These are phyloP conservation scores for Solanum chmielewskii DNA, from an alignment of 257 asterid species.

Conservation along the genomic window DNA sequence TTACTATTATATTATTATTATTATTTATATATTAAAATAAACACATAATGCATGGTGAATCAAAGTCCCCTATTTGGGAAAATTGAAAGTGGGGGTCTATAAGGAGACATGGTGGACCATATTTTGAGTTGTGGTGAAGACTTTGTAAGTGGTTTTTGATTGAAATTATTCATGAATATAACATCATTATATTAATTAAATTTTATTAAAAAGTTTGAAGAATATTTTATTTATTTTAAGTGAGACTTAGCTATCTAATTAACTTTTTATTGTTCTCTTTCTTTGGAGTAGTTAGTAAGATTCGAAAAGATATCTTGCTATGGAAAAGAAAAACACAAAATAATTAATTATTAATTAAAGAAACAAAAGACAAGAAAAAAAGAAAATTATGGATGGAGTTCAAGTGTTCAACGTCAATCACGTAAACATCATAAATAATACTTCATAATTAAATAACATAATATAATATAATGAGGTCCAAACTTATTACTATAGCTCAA, in stretches of 20 bases:
- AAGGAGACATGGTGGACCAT: slow-evolving; percentile 61
- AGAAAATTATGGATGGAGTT: slow-evolving; percentile 13
- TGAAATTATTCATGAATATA: slow-evolving; percentile 5
- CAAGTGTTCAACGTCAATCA: slow-evolving; percentile 87
- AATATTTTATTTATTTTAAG: not conserved
- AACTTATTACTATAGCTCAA: not conserved
- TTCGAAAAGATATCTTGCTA: slow-evolving; percentile 51
- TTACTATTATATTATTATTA: not conserved
- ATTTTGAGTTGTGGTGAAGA: slow-evolving; percentile 60
- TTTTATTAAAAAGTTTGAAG: not conserved
- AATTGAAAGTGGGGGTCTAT: not conserved
- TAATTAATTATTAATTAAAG: not conserved
- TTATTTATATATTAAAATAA: not conserved
- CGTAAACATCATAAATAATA: slow-evolving; percentile 76
- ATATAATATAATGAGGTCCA: slow-evolving; percentile 42
- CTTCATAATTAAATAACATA: slow-evolving; percentile 22
- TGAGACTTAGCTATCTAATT: slow-evolving; percentile 1
- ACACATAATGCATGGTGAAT: not conserved
- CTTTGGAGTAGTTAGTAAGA: slow-evolving; percentile 62
- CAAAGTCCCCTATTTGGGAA: not conserved
- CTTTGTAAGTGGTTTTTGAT: slow-evolving; percentile 39
- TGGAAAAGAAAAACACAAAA: slow-evolving; percentile 23
- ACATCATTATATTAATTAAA: not conserved
- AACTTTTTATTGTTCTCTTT: slow-evolving; percentile 4
- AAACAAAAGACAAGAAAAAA: not conserved